phyloP scores from a whole-genome alignment of 2,329 filamentous ascomycete genomes.

The Alternaria ethzedia region DNA sequence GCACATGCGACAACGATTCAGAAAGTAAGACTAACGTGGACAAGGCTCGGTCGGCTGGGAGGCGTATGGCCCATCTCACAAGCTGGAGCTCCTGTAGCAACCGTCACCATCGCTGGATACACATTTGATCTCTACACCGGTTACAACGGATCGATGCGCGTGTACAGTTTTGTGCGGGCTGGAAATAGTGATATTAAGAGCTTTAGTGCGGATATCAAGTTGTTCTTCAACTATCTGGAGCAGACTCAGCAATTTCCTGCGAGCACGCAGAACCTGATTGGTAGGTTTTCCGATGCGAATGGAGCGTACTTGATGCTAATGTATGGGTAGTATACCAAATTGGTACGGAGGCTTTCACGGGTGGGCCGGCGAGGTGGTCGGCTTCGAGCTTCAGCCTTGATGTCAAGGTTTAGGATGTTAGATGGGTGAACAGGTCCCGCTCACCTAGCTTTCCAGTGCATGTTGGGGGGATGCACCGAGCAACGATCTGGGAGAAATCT shows the following conservation, averaged over 20 bases:
- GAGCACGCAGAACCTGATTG: not conserved
- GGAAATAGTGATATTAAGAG: not conserved
- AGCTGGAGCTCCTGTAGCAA: not conserved
- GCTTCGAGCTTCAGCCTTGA: not conserved
- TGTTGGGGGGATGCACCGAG: not conserved
- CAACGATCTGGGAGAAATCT: not conserved
- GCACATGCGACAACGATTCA: not conserved
- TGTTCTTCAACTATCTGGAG: not conserved
- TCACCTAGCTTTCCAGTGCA: not conserved
- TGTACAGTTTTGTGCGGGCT: not conserved
- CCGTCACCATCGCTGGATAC: not conserved
- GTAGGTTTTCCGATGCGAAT: no score
- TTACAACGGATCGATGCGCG: not conserved
- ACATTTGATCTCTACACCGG: not conserved
- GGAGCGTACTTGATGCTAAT: no score
- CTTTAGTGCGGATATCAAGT: not conserved
- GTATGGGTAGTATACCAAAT: not conserved
- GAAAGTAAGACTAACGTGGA: not conserved
- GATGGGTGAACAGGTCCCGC: not conserved
- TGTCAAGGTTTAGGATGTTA: not conserved
- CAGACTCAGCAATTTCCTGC: not conserved
- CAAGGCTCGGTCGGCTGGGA: not conserved
- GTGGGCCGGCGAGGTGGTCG: not conserved
- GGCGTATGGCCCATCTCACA: not conserved
- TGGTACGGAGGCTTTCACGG: not conserved